Base-by-base conservation (phyloP, 805 yeast genomes). In the Peterozyma xylosa region DNA sequence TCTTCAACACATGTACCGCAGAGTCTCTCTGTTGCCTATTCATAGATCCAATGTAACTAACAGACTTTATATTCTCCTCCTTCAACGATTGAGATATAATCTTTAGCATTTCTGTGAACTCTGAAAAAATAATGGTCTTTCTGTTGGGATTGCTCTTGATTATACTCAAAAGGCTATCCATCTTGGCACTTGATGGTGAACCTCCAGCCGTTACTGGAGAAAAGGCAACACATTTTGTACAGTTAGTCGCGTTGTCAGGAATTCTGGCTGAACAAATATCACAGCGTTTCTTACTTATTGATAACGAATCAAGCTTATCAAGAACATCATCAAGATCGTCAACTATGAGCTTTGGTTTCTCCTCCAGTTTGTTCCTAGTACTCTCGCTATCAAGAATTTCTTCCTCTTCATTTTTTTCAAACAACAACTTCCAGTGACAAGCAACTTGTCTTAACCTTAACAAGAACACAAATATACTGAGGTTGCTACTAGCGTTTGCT, bases 241-340 rank as follows among this genome's bases (percentile, higher is more conserved):
- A 91, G 0, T 95, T 79, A 54, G 97, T 91, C 59, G 88, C 96
- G 3, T 11, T 13, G 10, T 71, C 72, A 2, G 60, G 16, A 5
- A 45, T 53, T 16, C 42, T 42, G 7, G 15, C 27, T 41, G 49
- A 38, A 41, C 62, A 57, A 11, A 58, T 42, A 15, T 50, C 53
- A 49, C 61, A 59, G 33, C 45, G 49, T 9, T 47, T 49, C 27
- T 52, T 54, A 15, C 52, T 51, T 9, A 59, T 54, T 14, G 34
- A 32, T 32, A 32, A 32, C 5, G 34, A 32, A 1, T 53, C 49
- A 38, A 59, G 45, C 1, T 46, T 17, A 33, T 44, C 48, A 56
- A 56, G 50, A 33, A 54, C 47, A 30, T 46, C 42, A 2, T 53
- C 48, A 18, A 56, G 39, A 29, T 51, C 56, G 36, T 54, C 56